phyloP scores from a whole-genome alignment of 169 alveolate species.

The Prorocentrum cordatum region DNA sequence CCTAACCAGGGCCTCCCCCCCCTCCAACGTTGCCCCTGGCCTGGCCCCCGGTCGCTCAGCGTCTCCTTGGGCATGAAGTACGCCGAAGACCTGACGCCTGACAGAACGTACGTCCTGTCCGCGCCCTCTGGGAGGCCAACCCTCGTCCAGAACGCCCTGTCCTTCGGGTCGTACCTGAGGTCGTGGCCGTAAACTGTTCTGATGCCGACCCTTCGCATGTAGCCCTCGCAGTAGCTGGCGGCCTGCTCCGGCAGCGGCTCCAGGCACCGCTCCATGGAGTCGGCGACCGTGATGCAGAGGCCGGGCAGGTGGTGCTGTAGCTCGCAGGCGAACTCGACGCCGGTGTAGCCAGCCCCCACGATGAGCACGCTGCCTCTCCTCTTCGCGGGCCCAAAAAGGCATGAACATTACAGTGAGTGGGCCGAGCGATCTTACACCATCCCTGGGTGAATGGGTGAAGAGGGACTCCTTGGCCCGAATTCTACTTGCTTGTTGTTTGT shows the following conservation, averaged over 20 bases:
- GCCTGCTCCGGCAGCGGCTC: constrained; percentile 21
- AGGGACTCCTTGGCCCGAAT: no score
- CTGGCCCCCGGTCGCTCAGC: constrained; percentile 60
- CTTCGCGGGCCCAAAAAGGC: no score
- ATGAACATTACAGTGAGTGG: no score
- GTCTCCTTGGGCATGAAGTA: constrained; percentile 73
- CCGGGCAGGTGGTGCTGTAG: constrained; percentile 13
- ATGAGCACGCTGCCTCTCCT: background rate
- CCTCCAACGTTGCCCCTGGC: background rate
- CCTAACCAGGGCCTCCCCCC: background rate
- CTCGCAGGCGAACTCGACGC: constrained; percentile 18
- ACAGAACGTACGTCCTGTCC: constrained; percentile 64
- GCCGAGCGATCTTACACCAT: no score
- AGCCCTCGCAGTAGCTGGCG: constrained; percentile 19
- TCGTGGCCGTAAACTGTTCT: constrained; percentile 21
- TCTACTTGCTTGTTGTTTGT: no score
- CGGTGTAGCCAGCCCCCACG: constrained; percentile 14
- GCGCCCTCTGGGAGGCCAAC: constrained; percentile 65
- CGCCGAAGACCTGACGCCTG: constrained; percentile 71
- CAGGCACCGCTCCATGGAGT: background rate
- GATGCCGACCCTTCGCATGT: constrained; percentile 4
- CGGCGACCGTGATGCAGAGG: background rate
- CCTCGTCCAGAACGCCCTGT: constrained; percentile 70
- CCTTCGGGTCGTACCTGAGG: constrained; percentile 70
- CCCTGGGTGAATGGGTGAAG: no score